phyloP scores from a whole-genome alignment of 495 filamentous ascomycete species.

The Pyronema omphalodes region DNA sequence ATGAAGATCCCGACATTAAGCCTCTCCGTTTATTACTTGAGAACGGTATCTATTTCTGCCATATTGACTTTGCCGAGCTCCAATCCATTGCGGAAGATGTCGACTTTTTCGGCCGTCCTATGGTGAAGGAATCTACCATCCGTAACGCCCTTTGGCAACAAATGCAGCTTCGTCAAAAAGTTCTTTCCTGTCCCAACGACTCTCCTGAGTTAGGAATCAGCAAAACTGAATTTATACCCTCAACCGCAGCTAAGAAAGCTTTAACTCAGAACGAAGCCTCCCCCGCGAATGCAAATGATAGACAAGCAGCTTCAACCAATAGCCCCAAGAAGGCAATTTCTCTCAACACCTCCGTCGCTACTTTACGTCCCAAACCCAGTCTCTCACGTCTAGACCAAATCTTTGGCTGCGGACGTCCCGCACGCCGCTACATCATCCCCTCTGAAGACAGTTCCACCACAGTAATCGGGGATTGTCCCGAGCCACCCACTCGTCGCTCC shows the following conservation, averaged over 20 bases:
- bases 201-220: conserved; percentile 29
- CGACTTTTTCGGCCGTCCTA: conserved; percentile 36
- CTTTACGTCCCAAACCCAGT: not conserved
- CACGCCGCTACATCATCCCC: conserved; percentile 39
- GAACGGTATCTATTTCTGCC: conserved; percentile 43
- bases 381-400: not conserved
- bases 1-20: conserved; percentile 33
- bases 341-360: not conserved
- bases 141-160: conserved; percentile 36
- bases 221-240: conserved; percentile 10
- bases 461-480: conserved; percentile 33
- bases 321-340: too few relatives aligned
- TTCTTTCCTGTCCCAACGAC: conserved; percentile 31
- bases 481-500: conserved; percentile 14
- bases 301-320: too few relatives aligned
- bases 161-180: conserved; percentile 36
- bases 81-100: conserved; percentile 34
- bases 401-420: not conserved
- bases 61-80: conserved; percentile 40
- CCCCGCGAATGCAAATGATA: too few relatives aligned
- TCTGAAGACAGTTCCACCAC: conserved; percentile 36
- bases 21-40: conserved; percentile 39
- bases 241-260: not conserved
- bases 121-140: conserved; percentile 36
- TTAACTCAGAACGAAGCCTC: too few relatives aligned